Conservation (phyloP, 106 monocot species). For the Allium fistulosum region DNA sequence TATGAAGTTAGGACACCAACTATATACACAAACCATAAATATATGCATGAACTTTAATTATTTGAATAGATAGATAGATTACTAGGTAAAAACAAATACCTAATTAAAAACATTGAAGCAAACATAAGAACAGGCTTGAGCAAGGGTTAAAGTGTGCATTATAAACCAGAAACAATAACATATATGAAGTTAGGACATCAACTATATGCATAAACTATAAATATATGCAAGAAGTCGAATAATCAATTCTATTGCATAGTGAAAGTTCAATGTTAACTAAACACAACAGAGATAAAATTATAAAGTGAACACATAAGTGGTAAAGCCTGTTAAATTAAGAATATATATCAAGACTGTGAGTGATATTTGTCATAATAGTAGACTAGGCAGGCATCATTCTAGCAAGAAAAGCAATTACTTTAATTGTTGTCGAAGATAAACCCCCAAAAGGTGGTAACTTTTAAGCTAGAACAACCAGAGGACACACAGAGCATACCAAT, state of each 20-base stretch:
- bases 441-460: neutral
- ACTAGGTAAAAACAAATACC: neutral
- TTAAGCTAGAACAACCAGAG: neutral
- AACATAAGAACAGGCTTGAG: neutral
- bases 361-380: no score
- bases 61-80: neutral
- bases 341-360: no score
- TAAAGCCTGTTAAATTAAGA: no score
- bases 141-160: neutral
- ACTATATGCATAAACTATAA: neutral
- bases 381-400: no score
- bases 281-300: no score
- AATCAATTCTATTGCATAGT: neutral
- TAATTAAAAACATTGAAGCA: neutral
- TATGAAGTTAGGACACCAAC: neutral
- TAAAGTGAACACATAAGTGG: no score
- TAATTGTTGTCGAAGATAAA: neutral
- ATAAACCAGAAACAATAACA: neutral
- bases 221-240: neutral
- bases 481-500: slow-evolving; percentile 46
- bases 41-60: neutral
- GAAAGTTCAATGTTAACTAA: no score
- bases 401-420: neutral
- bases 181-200: neutral
- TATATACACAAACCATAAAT: neutral